Evolutionary conservation across 306 rosid species (phyloP).

Genomic region (Oxytropis ochrocephala): DNA sequence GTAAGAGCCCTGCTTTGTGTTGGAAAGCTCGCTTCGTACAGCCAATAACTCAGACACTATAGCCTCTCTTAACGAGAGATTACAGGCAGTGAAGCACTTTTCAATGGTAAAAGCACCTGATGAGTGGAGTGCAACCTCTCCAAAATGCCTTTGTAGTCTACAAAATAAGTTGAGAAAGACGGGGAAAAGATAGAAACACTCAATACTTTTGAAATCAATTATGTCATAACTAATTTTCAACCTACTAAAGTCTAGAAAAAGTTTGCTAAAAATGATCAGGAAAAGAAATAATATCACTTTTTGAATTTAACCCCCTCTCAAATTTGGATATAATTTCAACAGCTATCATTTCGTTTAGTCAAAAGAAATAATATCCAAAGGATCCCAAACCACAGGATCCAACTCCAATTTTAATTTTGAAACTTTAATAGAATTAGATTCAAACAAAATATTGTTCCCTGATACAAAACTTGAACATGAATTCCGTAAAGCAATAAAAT

Average conservation of each 20-base stretch:
- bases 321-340: not conserved
- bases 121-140: conserved; percentile 63
- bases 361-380: not conserved
- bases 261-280: not conserved
- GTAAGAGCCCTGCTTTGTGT: conserved; percentile 79
- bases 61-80: conserved; percentile 65
- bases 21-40: conserved; percentile 64
- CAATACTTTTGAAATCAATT: conserved; percentile 4
- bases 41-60: conserved; percentile 72
- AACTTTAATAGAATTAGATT: not conserved
- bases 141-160: conserved; percentile 74
- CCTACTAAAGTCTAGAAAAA: not conserved
- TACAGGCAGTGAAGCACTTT: conserved; percentile 64
- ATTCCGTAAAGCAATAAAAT: not conserved
- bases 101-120: conserved; percentile 78
- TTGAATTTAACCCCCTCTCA: not conserved
- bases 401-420: not conserved
- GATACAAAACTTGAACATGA: not conserved
- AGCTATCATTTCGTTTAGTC: conserved; percentile 3
- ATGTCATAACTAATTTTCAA: conserved; percentile 4
- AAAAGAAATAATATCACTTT: not conserved
- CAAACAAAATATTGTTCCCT: not conserved
- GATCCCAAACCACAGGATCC: not conserved
- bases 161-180: conserved; percentile 28
- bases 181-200: not conserved